A percentile compares a stretch with the other conserved stretches of the same genome.
Conservation (phyloP, 148 eudicot species). For the Rhododendron ovatum region DNA sequence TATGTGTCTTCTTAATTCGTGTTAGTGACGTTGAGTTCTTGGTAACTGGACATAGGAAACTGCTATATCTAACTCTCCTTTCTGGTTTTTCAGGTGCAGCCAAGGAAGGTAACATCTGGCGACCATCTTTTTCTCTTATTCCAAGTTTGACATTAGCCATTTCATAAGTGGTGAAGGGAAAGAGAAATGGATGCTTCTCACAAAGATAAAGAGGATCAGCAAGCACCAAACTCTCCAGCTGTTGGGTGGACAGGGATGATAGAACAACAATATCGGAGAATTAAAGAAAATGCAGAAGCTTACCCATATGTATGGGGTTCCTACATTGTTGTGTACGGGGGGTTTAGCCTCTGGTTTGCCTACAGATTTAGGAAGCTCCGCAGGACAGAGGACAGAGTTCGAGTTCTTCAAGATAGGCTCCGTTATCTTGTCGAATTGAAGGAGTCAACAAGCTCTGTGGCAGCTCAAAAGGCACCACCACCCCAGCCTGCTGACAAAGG, state of each 20-base stretch:
- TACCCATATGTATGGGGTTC: conserved; percentile 91
- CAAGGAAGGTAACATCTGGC: not conserved
- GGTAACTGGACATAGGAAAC: not conserved
- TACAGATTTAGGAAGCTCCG: conserved; percentile 81
- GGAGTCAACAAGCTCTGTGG: conserved; percentile 29
- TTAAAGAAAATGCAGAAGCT: conserved; percentile 64
- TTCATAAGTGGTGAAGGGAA: not conserved
- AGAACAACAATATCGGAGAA: conserved; percentile 43
- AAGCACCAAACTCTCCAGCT: conserved; percentile 19
- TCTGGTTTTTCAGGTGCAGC: not conserved
- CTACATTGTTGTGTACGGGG: conserved; percentile 72
- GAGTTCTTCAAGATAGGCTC: conserved; percentile 65
- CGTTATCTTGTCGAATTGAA: conserved; percentile 55
- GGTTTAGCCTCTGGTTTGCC: conserved; percentile 70
- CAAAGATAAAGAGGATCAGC: conserved; percentile 28
- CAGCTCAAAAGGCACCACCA: conserved; percentile 26
- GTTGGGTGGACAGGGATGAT: conserved; percentile 33
- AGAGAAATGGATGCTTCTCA: conserved; percentile 34
- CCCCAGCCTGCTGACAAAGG: conserved; percentile 24
- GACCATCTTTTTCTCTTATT: not conserved
- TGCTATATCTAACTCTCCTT: not conserved
- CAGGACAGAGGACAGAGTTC: conserved; percentile 69
- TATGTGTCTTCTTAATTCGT: not conserved
- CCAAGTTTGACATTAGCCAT: not conserved
- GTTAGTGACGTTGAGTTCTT: not conserved